These are phyloP conservation scores for Polysphondylium violaceum DNA, from an alignment of 78 protist species.

Conservation along the genomic window DNA sequence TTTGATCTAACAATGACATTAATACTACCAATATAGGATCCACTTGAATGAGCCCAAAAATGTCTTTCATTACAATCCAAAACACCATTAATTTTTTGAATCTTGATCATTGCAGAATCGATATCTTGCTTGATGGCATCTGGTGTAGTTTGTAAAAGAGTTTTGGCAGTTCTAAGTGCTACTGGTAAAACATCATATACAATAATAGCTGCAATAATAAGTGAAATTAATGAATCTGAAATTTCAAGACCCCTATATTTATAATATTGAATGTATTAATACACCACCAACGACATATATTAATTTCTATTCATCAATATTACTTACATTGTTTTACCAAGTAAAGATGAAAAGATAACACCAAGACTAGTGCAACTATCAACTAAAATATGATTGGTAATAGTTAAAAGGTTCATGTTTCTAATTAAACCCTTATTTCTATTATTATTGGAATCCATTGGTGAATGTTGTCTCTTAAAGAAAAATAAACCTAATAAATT, in stretches of 20 bases:
- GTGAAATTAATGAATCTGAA: slow-evolving; percentile 73
- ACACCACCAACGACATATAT: neutral
- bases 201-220: slow-evolving; percentile 67
- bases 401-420: slow-evolving; percentile 52
- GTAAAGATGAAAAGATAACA: slow-evolving; percentile 70
- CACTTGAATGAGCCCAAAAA: slow-evolving; percentile 80
- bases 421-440: slow-evolving; percentile 34
- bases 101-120: slow-evolving; percentile 14
- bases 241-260: slow-evolving; percentile 54
- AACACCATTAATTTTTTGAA: slow-evolving; percentile 59
- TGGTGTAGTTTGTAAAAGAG: slow-evolving; percentile 78
- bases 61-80: slow-evolving; percentile 32
- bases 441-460: too few species aligned
- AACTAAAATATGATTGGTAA: slow-evolving; percentile 51
- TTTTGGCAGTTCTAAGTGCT: slow-evolving; percentile 38
- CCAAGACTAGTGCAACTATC: slow-evolving; percentile 82
- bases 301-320: neutral
- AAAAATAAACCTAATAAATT: slow-evolving; percentile 57
- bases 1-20: slow-evolving; percentile 15
- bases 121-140: slow-evolving; percentile 3
- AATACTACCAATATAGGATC: slow-evolving; percentile 41
- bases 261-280: neutral
- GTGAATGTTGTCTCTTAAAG: slow-evolving; percentile 36
- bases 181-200: slow-evolving; percentile 76
- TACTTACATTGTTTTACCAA: slow-evolving; percentile 34